Conservation (phyloP, 345 rosid species). For the Eucalyptus regnans region DNA sequence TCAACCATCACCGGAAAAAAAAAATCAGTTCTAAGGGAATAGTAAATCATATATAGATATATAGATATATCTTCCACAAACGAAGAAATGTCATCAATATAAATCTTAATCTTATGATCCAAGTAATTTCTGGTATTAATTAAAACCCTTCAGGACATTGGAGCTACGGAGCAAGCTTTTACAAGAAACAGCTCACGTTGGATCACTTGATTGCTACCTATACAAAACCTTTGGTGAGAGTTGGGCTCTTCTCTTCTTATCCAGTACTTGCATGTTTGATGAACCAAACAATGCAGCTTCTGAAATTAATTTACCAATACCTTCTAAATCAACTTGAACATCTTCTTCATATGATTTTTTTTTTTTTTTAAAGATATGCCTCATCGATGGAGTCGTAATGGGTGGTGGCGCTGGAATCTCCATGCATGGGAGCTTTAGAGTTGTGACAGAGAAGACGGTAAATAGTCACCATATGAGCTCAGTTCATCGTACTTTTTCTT, state of each 20-base stretch:
- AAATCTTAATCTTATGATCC: neutral
- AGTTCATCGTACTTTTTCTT: too few species aligned
- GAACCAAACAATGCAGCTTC: neutral
- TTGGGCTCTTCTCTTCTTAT: neutral
- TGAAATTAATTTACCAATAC: too few species aligned
- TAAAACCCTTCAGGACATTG: constrained; percentile 7
- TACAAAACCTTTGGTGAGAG: neutral
- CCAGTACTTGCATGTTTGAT: neutral
- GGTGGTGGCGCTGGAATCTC: constrained; percentile 3
- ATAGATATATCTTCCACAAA: too few species aligned
- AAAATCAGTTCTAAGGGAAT: too few species aligned
- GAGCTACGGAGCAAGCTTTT: constrained; percentile 3
- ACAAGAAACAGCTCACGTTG: neutral
- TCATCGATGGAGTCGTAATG: neutral
- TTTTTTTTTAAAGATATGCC: neutral
- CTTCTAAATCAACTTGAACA: neutral
- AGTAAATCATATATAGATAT: too few species aligned
- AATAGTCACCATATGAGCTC: neutral
- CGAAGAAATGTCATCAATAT: too few species aligned
- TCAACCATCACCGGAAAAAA: too few species aligned
- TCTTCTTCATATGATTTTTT: neutral
- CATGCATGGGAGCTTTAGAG: neutral
- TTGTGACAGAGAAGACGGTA: neutral
- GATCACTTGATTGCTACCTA: neutral
- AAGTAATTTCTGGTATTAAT: neutral